Conservation (phyloP, 2,329 filamentous ascomycete species). For the Elsinoe arachidis region DNA sequence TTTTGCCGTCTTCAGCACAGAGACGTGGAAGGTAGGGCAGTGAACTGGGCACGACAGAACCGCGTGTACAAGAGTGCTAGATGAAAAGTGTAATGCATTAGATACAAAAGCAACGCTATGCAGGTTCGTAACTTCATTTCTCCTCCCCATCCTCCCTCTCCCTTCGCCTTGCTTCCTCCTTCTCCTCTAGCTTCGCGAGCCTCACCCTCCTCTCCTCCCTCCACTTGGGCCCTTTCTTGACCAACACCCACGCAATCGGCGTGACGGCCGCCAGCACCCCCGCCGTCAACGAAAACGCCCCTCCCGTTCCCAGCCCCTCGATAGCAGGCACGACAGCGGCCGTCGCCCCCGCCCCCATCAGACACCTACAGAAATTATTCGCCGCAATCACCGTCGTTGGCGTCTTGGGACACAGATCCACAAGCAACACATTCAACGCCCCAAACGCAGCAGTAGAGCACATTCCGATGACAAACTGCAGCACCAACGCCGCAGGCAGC, state of each 20-base stretch:
- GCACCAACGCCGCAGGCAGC: slow-evolving; percentile 35
- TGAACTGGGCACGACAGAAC: no score
- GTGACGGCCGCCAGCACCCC: slow-evolving; percentile 31
- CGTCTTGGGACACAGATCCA: slow-evolving; percentile 34
- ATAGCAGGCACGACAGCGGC: slow-evolving; percentile 36
- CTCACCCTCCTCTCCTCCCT: slow-evolving; percentile 32
- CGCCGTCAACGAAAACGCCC: slow-evolving; percentile 40
- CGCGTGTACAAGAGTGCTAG: neutral
- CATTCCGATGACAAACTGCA: slow-evolving; percentile 46
- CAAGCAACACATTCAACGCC: slow-evolving; percentile 33
- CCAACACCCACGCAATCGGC: slow-evolving; percentile 35
- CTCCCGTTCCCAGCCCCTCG: slow-evolving; percentile 34
- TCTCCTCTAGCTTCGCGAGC: slow-evolving; percentile 20
- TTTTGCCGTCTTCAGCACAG: no score
- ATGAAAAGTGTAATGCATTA: neutral
- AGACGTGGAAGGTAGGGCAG: no score
- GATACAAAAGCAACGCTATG: neutral
- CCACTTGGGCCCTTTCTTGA: slow-evolving; percentile 36
- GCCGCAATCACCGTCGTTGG: slow-evolving; percentile 35
- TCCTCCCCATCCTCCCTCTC: slow-evolving; percentile 1
- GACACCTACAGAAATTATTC: slow-evolving; percentile 28
- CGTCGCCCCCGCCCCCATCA: slow-evolving; percentile 30
- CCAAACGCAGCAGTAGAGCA: slow-evolving; percentile 53
- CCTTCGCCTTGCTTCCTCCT: slow-evolving; percentile 13
- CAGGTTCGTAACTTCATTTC: neutral